Conservation (phyloP, 2,329 filamentous ascomycete genomes). For the Neonectria coccinea region DNA sequence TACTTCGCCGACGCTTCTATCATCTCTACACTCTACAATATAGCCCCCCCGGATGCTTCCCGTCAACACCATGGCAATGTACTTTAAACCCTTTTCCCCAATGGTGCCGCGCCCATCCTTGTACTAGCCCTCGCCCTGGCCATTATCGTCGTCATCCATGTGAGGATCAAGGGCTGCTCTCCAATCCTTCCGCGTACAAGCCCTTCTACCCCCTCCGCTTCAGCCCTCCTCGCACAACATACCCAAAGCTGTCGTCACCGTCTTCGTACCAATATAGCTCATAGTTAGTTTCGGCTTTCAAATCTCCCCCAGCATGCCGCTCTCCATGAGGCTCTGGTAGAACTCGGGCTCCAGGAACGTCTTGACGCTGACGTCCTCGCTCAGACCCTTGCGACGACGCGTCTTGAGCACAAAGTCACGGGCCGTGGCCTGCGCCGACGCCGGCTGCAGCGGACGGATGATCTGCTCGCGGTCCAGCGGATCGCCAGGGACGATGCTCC, state of each 20-base stretch:
- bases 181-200: conserved; percentile 26
- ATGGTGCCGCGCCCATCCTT: conserved; percentile 36
- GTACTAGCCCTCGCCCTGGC: conserved; percentile 31
- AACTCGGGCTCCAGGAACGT: conserved; percentile 97
- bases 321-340: conserved; percentile 88
- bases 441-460: conserved; percentile 86
- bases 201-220: conserved; percentile 23
- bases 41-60: conserved; percentile 3
- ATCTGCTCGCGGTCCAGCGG: conserved; percentile 90
- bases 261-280: neutral
- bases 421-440: conserved; percentile 87
- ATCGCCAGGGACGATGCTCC: conserved; percentile 95
- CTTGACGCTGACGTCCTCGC: conserved; percentile 94
- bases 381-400: conserved; percentile 88
- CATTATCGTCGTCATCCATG: conserved; percentile 33
- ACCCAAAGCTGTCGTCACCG: neutral
- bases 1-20: conserved; percentile 22
- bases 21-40: conserved; percentile 4
- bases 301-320: conserved; percentile 79
- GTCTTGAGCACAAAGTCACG: conserved; percentile 98
- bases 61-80: conserved; percentile 16
- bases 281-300: conserved; percentile 34
- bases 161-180: conserved; percentile 29
- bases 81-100: conserved; percentile 22
- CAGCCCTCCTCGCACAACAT: conserved; percentile 22